These are phyloP conservation scores for Fusarium abutilonis DNA, from an alignment of 2,329 filamentous ascomycete genomes.

Conservation along the genomic window DNA sequence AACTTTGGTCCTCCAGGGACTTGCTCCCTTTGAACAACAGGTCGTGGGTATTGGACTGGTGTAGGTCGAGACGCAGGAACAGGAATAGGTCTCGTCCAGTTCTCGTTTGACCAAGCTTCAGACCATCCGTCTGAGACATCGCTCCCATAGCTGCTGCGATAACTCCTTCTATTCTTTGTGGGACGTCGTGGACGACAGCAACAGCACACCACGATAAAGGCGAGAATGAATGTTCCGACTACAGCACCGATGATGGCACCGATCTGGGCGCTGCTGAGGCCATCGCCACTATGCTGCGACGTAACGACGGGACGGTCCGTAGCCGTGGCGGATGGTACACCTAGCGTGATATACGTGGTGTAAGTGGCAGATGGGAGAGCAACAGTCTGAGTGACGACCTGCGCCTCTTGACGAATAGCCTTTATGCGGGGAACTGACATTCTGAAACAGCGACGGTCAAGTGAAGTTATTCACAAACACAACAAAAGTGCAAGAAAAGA, in stretches of 20 bases:
- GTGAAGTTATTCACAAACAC: slow-evolving; percentile 33
- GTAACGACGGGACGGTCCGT: slow-evolving; percentile 27
- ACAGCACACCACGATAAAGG: slow-evolving; percentile 50
- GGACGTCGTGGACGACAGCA: slow-evolving; percentile 29
- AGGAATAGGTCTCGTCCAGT: slow-evolving; percentile 24
- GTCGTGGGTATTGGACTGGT: slow-evolving; percentile 32
- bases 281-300: slow-evolving; percentile 30
- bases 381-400: slow-evolving; percentile 53
- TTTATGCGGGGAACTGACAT: slow-evolving; percentile 31
- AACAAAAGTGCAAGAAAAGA: slow-evolving; percentile 27
- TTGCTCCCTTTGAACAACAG: slow-evolving; percentile 37
- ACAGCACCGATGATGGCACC: slow-evolving; percentile 55
- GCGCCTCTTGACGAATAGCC: slow-evolving; percentile 41
- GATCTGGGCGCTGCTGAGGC: slow-evolving; percentile 51
- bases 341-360: slow-evolving; percentile 49
- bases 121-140: slow-evolving; percentile 26
- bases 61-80: slow-evolving; percentile 10
- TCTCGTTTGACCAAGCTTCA: slow-evolving; percentile 14
- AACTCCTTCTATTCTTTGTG: slow-evolving; percentile 4
- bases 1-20: slow-evolving; percentile 49
- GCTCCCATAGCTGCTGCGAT: slow-evolving; percentile 29
- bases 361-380: slow-evolving; percentile 50
- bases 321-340: slow-evolving; percentile 27
- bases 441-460: slow-evolving; percentile 1
- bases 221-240: slow-evolving; percentile 50